Conservation (phyloP, 2,329 filamentous ascomycete genomes). For the Karstenula rhodostoma region DNA sequence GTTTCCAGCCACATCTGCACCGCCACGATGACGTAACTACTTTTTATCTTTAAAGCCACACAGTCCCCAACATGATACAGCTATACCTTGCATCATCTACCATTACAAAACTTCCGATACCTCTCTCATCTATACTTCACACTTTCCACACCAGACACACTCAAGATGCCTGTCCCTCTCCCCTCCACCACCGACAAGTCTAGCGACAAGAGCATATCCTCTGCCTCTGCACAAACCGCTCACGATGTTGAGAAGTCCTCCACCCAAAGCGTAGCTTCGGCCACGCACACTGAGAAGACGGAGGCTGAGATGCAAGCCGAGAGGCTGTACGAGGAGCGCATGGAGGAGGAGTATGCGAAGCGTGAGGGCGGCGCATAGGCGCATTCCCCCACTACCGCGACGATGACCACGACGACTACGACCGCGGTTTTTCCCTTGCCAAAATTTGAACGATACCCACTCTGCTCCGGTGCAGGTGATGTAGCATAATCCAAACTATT, state of each 20-base stretch:
- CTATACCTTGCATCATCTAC: not conserved
- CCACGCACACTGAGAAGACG: conserved; percentile 35
- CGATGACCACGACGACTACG: not conserved
- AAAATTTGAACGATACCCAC: conserved; percentile 4
- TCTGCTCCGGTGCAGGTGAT: not conserved
- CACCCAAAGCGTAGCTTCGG: conserved; percentile 39
- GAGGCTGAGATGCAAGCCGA: conserved; percentile 46
- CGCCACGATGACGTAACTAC: conserved; percentile 37
- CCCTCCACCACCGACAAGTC: conserved; percentile 30
- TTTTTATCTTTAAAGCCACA: conserved; percentile 10
- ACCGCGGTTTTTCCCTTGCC: not conserved
- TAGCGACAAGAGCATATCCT: conserved; percentile 21
- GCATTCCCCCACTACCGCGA: not conserved
- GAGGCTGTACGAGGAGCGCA: conserved; percentile 47
- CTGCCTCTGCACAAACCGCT: conserved; percentile 35
- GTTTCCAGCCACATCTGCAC: conserved; percentile 36
- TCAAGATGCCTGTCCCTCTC: conserved; percentile 39
- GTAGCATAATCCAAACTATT: conserved; percentile 12
- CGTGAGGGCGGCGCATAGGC: conserved; percentile 47
- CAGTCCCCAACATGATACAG: not conserved
- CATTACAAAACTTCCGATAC: not conserved
- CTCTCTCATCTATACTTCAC: not conserved
- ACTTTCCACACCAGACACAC: not conserved
- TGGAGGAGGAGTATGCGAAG: conserved; percentile 53
- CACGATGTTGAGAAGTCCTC: conserved; percentile 31